Conservation (phyloP, 495 filamentous ascomycete species). For the Penicillium silybi region DNA sequence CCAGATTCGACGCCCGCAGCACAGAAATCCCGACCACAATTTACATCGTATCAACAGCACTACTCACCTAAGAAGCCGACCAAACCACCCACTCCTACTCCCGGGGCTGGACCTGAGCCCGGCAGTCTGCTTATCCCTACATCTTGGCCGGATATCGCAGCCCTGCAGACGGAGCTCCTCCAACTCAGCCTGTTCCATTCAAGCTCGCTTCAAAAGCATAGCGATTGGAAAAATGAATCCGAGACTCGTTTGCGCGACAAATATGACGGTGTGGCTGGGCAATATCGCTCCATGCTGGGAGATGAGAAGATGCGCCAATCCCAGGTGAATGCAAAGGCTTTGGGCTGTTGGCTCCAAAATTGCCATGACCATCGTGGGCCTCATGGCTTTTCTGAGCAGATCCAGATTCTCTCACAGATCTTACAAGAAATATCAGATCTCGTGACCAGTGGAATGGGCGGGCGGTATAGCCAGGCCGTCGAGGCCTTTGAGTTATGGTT, state of each 20-base stretch:
- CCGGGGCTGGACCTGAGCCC: slow-evolving; percentile 6
- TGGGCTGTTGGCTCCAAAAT: slow-evolving; percentile 38
- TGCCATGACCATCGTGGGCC: slow-evolving; percentile 25
- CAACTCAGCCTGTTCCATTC: slow-evolving; percentile 68
- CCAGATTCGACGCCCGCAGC: slow-evolving; percentile 13
- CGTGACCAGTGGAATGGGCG: slow-evolving; percentile 14
- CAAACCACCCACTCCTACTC: slow-evolving; percentile 51
- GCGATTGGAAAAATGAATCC: slow-evolving; percentile 34
- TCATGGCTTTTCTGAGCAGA: slow-evolving; percentile 34
- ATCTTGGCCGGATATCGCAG: slow-evolving; percentile 55
- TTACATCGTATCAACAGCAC: slow-evolving; percentile 66
- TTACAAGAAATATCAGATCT: slow-evolving; percentile 42
- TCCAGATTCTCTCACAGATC: slow-evolving; percentile 41
- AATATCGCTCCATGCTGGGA: slow-evolving; percentile 30
- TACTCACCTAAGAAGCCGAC: slow-evolving; percentile 62
- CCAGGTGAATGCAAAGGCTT: slow-evolving; percentile 37
- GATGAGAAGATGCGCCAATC: slow-evolving; percentile 38
- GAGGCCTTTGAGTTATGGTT: slow-evolving; percentile 46
- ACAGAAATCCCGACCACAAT: slow-evolving; percentile 47
- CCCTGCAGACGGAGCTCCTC: slow-evolving; percentile 67
- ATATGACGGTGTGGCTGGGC: slow-evolving; percentile 35
- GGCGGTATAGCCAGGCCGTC: slow-evolving; percentile 33
- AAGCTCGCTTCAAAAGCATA: slow-evolving; percentile 27
- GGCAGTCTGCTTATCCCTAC: slow-evolving; percentile 25
- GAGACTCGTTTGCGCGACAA: slow-evolving; percentile 33